Base-by-base conservation (phyloP, 73 alveolate genomes). In the Breviolum minutum region DNA sequence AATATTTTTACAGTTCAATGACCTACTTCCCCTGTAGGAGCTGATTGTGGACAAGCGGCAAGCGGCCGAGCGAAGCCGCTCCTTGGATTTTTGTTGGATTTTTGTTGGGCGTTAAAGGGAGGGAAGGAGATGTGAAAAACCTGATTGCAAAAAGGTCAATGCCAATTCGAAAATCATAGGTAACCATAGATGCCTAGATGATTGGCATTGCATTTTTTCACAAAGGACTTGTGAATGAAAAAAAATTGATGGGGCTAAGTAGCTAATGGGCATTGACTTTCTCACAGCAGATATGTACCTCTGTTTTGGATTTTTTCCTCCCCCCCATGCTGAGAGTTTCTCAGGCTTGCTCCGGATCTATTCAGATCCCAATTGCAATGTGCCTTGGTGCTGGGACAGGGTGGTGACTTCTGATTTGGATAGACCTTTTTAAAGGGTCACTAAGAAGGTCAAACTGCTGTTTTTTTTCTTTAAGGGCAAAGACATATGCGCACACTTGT, bases 11-110 rank as follows among this genome's bases (percentile, higher is more conserved):
- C n/a, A n/a, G 27, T 6, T 14, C 29, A 30, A 16, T 30, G 27
- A 71, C 32, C 48, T 24, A 8, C 17, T 4, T 11, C 17, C 69
- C 69, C 32, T 19, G 48, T 40, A 81, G 90, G 90, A 81, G 30
- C 60, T 81, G 71, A 81, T 81, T 17, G 90, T 81, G 90, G 90
- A 81, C 60, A 66, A 81, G 70, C 40, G 54, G 48, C 71, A 48
- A 20, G 90, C 90, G 5, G 30, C 90, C 40, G 48, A 81, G 90
- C 40, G 90, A 69, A 81, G 90, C 22, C 90, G 90, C 19, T 40
- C 26, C 90, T 81, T 19, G 90, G 32, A 17, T 6, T n/a, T n/a
- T n/a, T n/a, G n/a, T n/a, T n/a, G n/a, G n/a, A n/a, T n/a, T n/a
- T n/a, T n/a, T n/a, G n/a, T n/a, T n/a, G n/a, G 24, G 74, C 11